Evolutionary conservation across 768 basidiomycete genomes (phyloP), one percentile per base, ranked within the genome.

Genomic region (Pleurotus salmoneostramineus): DNA sequence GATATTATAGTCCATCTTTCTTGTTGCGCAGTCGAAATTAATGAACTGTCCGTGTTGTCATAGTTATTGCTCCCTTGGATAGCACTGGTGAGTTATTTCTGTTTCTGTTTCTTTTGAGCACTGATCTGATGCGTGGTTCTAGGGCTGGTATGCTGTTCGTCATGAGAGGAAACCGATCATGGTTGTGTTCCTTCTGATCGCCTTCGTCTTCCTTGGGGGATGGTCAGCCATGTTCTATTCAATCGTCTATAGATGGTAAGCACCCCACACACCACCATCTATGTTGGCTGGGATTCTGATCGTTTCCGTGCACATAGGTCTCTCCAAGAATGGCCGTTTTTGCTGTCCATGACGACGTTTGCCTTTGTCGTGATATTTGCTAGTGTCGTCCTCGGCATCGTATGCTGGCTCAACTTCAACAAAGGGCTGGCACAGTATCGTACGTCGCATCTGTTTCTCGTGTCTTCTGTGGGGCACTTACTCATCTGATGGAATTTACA

Each of bases 131-230:
- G 21, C 21, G 15, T 10, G 17, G 10, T 15, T 34, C 36, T 51
- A 83, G 83, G 84, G 84, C 15, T 84, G 80, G 80, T 79, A 74
- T 58, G 73, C 80, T 10, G 78, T 84, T 17, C 75, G 75, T 7
- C 68, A 68, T 1, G 83, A 87, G 65, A 68, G 67, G 63, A 78
- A 71, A 58, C 50, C 54, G 11, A 46, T 76, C 48, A 80, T 82
- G 69, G 50, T 68, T 27, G 56, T 66, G 4, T 85, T 83, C 72
- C 66, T 84, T 27, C 66, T 61, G 33, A 66, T 80, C 35, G 72
- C 68, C 2, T 66, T 78, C 50, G 48, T 71, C 42, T 71, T 82
- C 57, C 64, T 72, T 32, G 42, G 63, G 0, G 70, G 68, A 1
- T 78, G 77, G 77, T 65, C 70, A 3, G 50, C 75, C 59, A 80